Conservation (phyloP, 441 rosid genomes). For the Viola pubescens region DNA sequence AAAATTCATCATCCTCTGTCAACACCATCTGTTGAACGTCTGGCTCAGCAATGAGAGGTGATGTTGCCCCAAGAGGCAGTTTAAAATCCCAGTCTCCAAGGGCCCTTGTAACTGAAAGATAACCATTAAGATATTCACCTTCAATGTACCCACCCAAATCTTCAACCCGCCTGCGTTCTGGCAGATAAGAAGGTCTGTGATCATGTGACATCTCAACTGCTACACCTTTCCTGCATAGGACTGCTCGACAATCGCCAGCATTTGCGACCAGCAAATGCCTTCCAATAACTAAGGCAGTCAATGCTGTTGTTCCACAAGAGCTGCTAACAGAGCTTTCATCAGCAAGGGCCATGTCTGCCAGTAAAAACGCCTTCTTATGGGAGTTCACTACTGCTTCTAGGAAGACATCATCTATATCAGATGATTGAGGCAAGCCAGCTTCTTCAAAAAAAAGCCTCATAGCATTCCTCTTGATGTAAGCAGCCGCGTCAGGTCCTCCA, state of each 20-base stretch:
- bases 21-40: constrained; percentile 42
- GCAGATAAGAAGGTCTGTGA: constrained; percentile 48
- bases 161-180: constrained; percentile 57
- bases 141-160: constrained; percentile 42
- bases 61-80: constrained; percentile 41
- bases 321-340: constrained; percentile 44
- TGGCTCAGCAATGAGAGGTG: constrained; percentile 79
- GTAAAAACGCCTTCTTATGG: constrained; percentile 49
- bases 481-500: constrained; percentile 76
- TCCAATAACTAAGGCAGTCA: constrained; percentile 64
- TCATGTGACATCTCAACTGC: constrained; percentile 71
- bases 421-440: constrained; percentile 34
- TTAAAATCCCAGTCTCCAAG: constrained; percentile 81
- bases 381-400: constrained; percentile 53
- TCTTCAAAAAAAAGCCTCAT: constrained; percentile 64
- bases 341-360: constrained; percentile 71
- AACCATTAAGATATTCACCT: constrained; percentile 52
- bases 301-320: constrained; percentile 69
- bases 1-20: constrained; percentile 70
- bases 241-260: constrained; percentile 81
- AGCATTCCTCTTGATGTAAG: constrained; percentile 61
- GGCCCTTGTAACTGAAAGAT: constrained; percentile 57
- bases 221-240: constrained; percentile 54
- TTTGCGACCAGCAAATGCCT: constrained; percentile 63
- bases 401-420: constrained; percentile 37